Evolutionary conservation across 495 filamentous ascomycete species (phyloP).

Genomic region (Podospora sp.): DNA sequence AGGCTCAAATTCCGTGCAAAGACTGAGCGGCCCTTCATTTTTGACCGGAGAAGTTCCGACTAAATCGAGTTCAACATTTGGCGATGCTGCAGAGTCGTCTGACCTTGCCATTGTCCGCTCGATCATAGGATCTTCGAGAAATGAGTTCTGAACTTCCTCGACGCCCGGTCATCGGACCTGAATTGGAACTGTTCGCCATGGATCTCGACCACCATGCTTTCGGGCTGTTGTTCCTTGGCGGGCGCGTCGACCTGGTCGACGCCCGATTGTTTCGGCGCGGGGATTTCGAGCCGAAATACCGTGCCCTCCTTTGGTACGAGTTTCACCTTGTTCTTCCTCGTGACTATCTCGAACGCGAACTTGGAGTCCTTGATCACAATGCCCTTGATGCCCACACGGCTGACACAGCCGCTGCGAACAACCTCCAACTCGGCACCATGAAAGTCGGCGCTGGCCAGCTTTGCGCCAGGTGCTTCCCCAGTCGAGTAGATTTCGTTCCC

Average conservation of each 20-base stretch:
- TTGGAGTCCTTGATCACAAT: slow-evolving; percentile 89
- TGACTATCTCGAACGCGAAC: slow-evolving; percentile 83
- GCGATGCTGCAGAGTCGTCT: neutral
- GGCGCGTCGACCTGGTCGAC: slow-evolving; percentile 7
- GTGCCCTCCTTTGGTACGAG: slow-evolving; percentile 87
- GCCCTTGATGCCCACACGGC: slow-evolving; percentile 78
- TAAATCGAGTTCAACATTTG: neutral
- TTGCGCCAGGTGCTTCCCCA: slow-evolving; percentile 55
- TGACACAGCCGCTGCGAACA: slow-evolving; percentile 75
- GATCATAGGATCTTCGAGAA: slow-evolving; percentile 66
- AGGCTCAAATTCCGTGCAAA: neutral
- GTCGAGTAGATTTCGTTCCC: slow-evolving; percentile 50
- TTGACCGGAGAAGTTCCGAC: neutral
- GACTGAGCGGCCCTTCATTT: neutral
- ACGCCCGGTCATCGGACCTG: slow-evolving; percentile 79
- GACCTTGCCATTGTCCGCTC: neutral
- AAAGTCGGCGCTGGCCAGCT: slow-evolving; percentile 80
- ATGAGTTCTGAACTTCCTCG: slow-evolving; percentile 85
- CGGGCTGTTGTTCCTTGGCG: slow-evolving; percentile 25
- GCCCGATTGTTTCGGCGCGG: slow-evolving; percentile 40
- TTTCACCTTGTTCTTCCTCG: slow-evolving; percentile 65
- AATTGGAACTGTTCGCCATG: slow-evolving; percentile 86
- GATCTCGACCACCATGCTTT: slow-evolving; percentile 75
- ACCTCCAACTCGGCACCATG: slow-evolving; percentile 88
- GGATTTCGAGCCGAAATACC: slow-evolving; percentile 76